Conservation (phyloP, 2,329 filamentous ascomycete species). For the Teratosphaeria pseudoeucalypti region DNA sequence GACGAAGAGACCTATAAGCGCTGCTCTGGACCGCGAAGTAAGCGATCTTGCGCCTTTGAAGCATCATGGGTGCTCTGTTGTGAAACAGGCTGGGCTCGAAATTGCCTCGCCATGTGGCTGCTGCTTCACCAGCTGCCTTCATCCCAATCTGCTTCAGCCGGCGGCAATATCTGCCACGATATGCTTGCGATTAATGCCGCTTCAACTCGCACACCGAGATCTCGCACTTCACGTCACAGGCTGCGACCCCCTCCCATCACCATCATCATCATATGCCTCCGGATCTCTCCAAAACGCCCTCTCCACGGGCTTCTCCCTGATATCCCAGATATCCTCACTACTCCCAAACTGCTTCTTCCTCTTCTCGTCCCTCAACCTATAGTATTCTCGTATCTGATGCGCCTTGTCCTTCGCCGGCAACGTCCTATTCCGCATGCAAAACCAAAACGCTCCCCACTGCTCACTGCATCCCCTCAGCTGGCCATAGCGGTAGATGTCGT, state of each 20-base stretch:
- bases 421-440: slow-evolving; percentile 80
- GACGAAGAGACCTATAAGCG: too few relatives aligned
- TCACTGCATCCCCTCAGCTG: slow-evolving; percentile 65
- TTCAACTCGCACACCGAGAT: neutral
- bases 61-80: too few relatives aligned
- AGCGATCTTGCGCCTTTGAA: too few relatives aligned
- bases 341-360: slow-evolving; percentile 54
- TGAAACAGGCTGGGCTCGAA: neutral
- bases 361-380: slow-evolving; percentile 55
- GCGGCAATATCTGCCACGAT: slow-evolving; percentile 2
- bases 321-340: slow-evolving; percentile 85
- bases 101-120: slow-evolving; percentile 12
- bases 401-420: slow-evolving; percentile 51
- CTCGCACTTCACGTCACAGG: slow-evolving; percentile 19
- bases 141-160: too few relatives aligned
- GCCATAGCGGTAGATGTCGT: slow-evolving; percentile 81
- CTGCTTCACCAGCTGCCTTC: neutral
- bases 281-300: slow-evolving; percentile 33
- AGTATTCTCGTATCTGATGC: slow-evolving; percentile 53
- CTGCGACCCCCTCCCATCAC: slow-evolving; percentile 11
- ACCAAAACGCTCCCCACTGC: slow-evolving; percentile 91
- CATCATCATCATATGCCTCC: slow-evolving; percentile 16
- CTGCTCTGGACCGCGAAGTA: too few relatives aligned
- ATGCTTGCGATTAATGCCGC: slow-evolving; percentile 7
- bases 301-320: slow-evolving; percentile 52